Evolutionary conservation across 345 rosid genomes (phyloP).

Genomic region (Abelmoschus esculentus): DNA sequence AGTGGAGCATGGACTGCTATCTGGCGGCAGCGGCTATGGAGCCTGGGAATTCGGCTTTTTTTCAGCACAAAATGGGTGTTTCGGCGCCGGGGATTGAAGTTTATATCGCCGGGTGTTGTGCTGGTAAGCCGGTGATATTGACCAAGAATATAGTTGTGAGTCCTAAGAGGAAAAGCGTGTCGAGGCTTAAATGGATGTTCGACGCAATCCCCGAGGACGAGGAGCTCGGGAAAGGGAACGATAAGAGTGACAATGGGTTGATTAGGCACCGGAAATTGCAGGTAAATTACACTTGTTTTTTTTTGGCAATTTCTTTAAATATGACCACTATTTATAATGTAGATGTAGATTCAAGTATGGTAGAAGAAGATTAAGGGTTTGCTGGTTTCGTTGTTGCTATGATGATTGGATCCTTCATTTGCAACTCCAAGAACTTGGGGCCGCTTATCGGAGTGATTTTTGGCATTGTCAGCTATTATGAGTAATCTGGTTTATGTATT

Average conservation of each 20-base stretch:
- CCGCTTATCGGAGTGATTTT: background rate
- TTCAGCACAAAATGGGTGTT: conserved; percentile 47
- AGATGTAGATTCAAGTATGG: background rate
- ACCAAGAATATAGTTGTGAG: conserved; percentile 66
- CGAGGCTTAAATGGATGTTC: conserved; percentile 38
- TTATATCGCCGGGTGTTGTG: conserved; percentile 78
- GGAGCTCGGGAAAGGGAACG: conserved; percentile 48
- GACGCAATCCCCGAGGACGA: conserved; percentile 90
- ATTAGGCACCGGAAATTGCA: conserved; percentile 37
- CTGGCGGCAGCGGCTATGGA: conserved; percentile 34
- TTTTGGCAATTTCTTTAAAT: background rate
- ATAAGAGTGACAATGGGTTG: conserved; percentile 22
- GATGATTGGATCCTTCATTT: background rate
- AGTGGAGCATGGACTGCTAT: conserved; percentile 70
- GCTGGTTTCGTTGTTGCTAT: background rate
- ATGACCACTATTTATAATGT: background rate
- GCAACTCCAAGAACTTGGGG: background rate
- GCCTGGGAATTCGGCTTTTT: conserved; percentile 34
- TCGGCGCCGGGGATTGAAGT: conserved; percentile 74
- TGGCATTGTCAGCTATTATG: background rate
- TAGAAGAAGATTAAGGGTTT: background rate
- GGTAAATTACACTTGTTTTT: conserved; percentile 24
- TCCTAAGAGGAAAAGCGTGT: conserved; percentile 50
- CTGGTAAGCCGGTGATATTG: conserved; percentile 78
- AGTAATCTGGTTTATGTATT: background rate